A percentile compares a stretch with the other conserved stretches of the same genome.
These are phyloP conservation scores for Logfia minima DNA, from an alignment of 129 eudicot genomes.

Conservation along the genomic window DNA sequence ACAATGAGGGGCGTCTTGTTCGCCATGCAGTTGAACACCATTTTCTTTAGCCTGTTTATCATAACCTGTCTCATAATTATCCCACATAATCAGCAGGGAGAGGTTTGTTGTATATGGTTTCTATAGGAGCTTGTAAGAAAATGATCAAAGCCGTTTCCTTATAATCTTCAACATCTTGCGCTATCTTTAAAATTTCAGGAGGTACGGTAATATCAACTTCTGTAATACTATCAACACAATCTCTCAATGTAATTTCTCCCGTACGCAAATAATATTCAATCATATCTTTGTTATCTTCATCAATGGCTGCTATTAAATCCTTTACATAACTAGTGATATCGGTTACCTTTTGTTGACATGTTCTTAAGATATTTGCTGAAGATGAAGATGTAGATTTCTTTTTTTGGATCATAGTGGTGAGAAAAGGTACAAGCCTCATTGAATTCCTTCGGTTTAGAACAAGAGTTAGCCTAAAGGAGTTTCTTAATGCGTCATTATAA, in stretches of 20 bases:
- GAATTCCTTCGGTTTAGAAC: slow-evolving; percentile 25
- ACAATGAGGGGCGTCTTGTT: background rate
- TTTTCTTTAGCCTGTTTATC: background rate
- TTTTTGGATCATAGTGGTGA: slow-evolving; percentile 28
- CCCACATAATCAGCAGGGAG: slow-evolving; percentile 37
- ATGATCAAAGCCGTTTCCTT: slow-evolving; percentile 40
- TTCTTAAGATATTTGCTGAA: slow-evolving; percentile 23
- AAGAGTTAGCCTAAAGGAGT: slow-evolving; percentile 28
- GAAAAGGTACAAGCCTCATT: slow-evolving; percentile 12
- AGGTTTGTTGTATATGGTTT: slow-evolving; percentile 41
- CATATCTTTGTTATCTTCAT: slow-evolving; percentile 36
- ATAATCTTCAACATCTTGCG: slow-evolving; percentile 33
- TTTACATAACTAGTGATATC: slow-evolving; percentile 24
- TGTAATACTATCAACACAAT: slow-evolving; percentile 37
- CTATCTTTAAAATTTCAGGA: slow-evolving; percentile 31
- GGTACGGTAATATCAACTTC: slow-evolving; percentile 27
- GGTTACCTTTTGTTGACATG: slow-evolving; percentile 27
- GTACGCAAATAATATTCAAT: slow-evolving; percentile 40
- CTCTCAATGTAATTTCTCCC: slow-evolving; percentile 39
- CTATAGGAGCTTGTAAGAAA: slow-evolving; percentile 45
- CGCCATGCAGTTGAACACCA: slow-evolving; percentile 7
- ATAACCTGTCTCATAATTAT: background rate
- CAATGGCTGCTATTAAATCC: slow-evolving; percentile 33
- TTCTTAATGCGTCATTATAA: slow-evolving; percentile 33
- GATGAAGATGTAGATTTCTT: slow-evolving; percentile 19